Evolutionary conservation across 163 green algal genomes (phyloP).

Genomic region (Chloroidium sp.): DNA sequence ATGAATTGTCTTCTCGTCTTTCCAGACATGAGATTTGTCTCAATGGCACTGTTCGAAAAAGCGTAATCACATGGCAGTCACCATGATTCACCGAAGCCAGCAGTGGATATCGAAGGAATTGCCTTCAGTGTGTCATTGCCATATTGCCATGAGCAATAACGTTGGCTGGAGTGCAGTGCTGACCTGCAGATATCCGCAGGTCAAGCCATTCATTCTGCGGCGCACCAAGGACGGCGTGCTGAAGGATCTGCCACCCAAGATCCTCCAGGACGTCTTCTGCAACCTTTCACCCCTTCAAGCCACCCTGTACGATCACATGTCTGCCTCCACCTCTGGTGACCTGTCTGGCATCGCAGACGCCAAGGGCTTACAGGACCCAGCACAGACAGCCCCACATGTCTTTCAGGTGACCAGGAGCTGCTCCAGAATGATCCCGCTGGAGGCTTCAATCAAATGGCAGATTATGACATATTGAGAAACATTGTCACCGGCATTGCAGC

Average conservation of each 20-base stretch:
- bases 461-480: neutral
- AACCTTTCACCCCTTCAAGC: slow-evolving; percentile 32
- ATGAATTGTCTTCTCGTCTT: too few relatives aligned
- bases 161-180: neutral
- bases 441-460: neutral
- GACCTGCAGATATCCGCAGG: slow-evolving; percentile 7
- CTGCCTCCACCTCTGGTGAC: slow-evolving; percentile 10
- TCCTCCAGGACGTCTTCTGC: slow-evolving; percentile 63
- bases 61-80: too few relatives aligned
- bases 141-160: neutral
- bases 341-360: neutral
- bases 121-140: neutral
- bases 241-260: slow-evolving; percentile 94
- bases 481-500: neutral
- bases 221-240: slow-evolving; percentile 92
- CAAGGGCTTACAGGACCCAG: neutral
- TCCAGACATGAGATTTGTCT: too few relatives aligned
- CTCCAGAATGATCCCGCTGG: too few relatives aligned
- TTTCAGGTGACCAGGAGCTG: slow-evolving; percentile 14
- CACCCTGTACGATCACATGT: slow-evolving; percentile 73
- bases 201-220: slow-evolving; percentile 94
- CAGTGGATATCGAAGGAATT: neutral
- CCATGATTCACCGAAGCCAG: too few relatives aligned
- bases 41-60: too few relatives aligned
- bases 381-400: slow-evolving; percentile 14